Evolutionary conservation across 345 rosid genomes (phyloP), one percentile per base, ranked within the genome.

Genomic region (Brassica juncea): DNA sequence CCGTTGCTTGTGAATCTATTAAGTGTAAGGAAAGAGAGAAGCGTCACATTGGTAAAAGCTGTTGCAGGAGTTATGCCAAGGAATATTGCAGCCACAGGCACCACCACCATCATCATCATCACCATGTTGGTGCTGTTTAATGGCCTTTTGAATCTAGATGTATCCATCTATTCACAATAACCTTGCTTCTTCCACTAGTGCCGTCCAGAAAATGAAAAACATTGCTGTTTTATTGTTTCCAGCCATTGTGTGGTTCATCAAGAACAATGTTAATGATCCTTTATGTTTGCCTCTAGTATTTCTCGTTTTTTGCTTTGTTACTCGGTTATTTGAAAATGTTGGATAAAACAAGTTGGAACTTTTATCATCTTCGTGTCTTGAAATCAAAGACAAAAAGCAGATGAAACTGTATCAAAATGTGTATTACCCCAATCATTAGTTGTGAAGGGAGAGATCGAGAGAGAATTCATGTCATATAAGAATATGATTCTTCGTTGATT

Each of bases 41-140:
- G 77, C 80, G 3, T 66, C 76, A 81, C 68, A 71, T 5, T 70
- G 64, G 73, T 70, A 66, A 70, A 71, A 66, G 77, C 37, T 81
- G 84, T 67, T 81, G 84, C 77, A 81, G 74, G 67, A 81, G 84
- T 65, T 81, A 76, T 34, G 81, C 70, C 34, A 76, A 60, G 1
- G 77, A 76, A 69, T 47, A 39, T 32, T 81, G 84, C 21, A 32
- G 60, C 49, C 84, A 81, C 35, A 4, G 1, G 47, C 78, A 79
- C 21, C 57, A 42, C 16, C 55, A 44, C 12, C 49, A 47, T 15
- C 54, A 39, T 3, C 42, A 47, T 12, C 78, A 60, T 4, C 81
- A 63, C 19, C 80, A 77, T 71, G 77, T 81, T 11, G 67, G 70
- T 1, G 72, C 72, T 32, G 80, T 71, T 59, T 81, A 69, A 32